Percentiles rank a stretch among this genome's conserved stretches.
These are phyloP conservation scores for Circinella umbellata DNA, from an alignment of 371 early-diverging fungal species.

Conservation along the genomic window DNA sequence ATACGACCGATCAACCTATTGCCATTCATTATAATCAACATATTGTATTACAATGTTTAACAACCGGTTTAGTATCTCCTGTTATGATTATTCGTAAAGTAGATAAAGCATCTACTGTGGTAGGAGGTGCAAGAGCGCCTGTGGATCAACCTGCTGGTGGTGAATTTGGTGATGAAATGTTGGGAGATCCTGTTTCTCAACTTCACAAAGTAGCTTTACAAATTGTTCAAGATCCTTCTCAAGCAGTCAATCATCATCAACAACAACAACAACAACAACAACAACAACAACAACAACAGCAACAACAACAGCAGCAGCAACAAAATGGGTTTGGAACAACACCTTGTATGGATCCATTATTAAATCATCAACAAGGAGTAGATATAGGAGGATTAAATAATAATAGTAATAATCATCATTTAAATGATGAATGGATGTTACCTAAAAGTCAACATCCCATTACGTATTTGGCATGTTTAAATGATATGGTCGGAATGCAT, in stretches of 20 bases:
- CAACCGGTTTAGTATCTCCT: conserved; percentile 76
- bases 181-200: conserved; percentile 81
- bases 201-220: conserved; percentile 91
- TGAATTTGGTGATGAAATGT: conserved; percentile 45
- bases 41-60: conserved; percentile 75
- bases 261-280: conserved; percentile 12
- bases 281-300: conserved; percentile 12
- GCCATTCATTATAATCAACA: conserved; percentile 69
- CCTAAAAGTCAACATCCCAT: conserved; percentile 54
- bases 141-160: conserved; percentile 25
- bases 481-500: conserved; percentile 81
- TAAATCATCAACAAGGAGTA: background rate
- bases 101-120: conserved; percentile 71
- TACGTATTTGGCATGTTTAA: conserved; percentile 77
- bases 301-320: too few species aligned
- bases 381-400: too few species aligned
- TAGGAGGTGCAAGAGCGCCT: conserved; percentile 47
- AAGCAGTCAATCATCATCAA: conserved; percentile 6
- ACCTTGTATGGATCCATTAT: background rate
- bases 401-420: too few species aligned
- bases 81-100: conserved; percentile 78
- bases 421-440: conserved; percentile 24
- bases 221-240: conserved; percentile 55
- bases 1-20: conserved; percentile 28
- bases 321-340: background rate